Evolutionary conservation across 2,329 filamentous ascomycete genomes (phyloP).

Genomic region (Scedosporium boydii): DNA sequence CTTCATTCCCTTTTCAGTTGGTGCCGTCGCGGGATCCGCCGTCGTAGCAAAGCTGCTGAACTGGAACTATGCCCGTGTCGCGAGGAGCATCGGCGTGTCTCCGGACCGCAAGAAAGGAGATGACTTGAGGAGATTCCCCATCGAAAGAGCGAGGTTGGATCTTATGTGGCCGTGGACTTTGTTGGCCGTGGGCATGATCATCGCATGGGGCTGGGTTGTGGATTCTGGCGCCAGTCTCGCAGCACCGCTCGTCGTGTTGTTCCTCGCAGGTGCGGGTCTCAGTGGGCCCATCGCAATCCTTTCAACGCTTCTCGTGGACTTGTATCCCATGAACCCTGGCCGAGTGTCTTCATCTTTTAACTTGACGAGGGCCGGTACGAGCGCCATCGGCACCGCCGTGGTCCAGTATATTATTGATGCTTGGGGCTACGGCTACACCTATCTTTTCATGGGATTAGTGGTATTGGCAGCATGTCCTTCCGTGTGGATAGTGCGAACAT

Average conservation of each 20-base stretch:
- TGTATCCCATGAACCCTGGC: slow-evolving; percentile 30
- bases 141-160: slow-evolving; percentile 41
- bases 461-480: slow-evolving; percentile 17
- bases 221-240: slow-evolving; percentile 31
- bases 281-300: slow-evolving; percentile 36
- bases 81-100: slow-evolving; percentile 38
- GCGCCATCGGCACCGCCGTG: slow-evolving; percentile 28
- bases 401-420: slow-evolving; percentile 30
- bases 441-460: slow-evolving; percentile 23
- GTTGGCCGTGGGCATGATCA: slow-evolving; percentile 34
- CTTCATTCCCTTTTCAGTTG: slow-evolving; percentile 41
- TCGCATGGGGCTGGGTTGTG: slow-evolving; percentile 44
- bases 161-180: slow-evolving; percentile 40
- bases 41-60: slow-evolving; percentile 49
- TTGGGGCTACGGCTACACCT: slow-evolving; percentile 29
- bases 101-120: slow-evolving; percentile 43
- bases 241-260: slow-evolving; percentile 35
- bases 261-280: slow-evolving; percentile 36
- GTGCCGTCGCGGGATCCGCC: slow-evolving; percentile 35
- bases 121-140: slow-evolving; percentile 38
- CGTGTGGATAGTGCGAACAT: slow-evolving; percentile 19
- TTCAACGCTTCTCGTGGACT: slow-evolving; percentile 30
- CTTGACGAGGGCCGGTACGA: slow-evolving; percentile 27
- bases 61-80: slow-evolving; percentile 57
- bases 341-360: slow-evolving; percentile 32